Percentiles rank a stretch among this genome's conserved stretches.
phyloP scores from a whole-genome alignment of 2,329 filamentous ascomycete species.

The Trichoderma koningii region DNA sequence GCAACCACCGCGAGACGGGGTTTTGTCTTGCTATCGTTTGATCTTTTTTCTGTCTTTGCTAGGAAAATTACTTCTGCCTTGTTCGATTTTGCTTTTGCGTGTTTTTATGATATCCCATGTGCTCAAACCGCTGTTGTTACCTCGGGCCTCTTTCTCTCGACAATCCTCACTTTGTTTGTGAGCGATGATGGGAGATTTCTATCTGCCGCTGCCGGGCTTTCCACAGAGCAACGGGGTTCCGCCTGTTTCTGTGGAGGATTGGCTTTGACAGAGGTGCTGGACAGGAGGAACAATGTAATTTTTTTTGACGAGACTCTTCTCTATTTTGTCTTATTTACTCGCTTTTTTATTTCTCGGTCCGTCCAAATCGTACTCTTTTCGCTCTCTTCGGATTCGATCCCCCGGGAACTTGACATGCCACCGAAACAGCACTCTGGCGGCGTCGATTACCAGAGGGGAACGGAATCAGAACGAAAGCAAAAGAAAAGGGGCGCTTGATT shows the following conservation, averaged over 20 bases:
- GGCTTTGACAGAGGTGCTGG: no score
- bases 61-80: not conserved
- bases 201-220: no score
- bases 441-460: no score
- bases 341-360: slow-evolving; percentile 3
- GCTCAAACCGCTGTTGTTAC: not conserved
- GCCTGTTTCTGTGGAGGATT: no score
- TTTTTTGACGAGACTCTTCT: not conserved
- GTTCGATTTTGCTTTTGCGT: not conserved
- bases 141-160: not conserved
- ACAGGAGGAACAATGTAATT: not conserved
- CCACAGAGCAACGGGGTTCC: no score
- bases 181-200: not conserved
- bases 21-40: slow-evolving; percentile 6
- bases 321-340: not conserved
- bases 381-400: not conserved
- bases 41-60: not conserved
- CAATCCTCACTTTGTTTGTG: not conserved
- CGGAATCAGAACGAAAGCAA: no score
- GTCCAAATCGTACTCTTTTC: not conserved
- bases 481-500: no score
- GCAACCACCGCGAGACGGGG: slow-evolving; percentile 14
- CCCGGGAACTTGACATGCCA: not conserved
- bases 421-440: not conserved
- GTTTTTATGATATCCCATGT: slow-evolving; percentile 24